Percentiles rank a stretch among this genome's conserved stretches.
Conservation (phyloP, 2,329 filamentous ascomycete genomes). For the Hortaea sp. region DNA sequence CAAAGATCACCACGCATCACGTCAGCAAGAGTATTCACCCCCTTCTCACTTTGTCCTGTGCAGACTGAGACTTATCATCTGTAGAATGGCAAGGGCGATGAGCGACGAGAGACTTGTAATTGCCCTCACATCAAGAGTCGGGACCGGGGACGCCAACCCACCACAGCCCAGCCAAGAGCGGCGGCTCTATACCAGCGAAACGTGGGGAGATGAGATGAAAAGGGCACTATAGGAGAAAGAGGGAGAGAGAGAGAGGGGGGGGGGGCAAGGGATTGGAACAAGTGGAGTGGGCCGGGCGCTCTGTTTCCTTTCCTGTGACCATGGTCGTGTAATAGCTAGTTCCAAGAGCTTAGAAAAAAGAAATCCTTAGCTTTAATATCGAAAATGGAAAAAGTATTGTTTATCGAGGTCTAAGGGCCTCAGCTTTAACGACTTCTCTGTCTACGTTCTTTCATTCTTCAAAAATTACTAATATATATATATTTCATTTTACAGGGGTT, state of each 20-base stretch:
- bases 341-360: no score
- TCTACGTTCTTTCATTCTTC: no score
- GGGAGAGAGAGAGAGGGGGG: not conserved
- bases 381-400: not conserved
- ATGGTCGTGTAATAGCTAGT: no score
- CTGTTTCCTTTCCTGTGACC: not conserved
- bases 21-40: no score
- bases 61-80: no score
- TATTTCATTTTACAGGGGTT: no score
- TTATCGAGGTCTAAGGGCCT: slow-evolving; percentile 4
- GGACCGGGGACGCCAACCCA: not conserved
- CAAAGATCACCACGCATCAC: not conserved
- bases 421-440: not conserved
- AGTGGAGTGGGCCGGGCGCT: not conserved
- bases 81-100: no score
- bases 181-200: no score
- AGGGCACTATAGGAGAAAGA: not conserved
- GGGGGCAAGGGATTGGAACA: not conserved
- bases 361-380: not conserved
- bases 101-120: not conserved
- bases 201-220: no score
- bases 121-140: not conserved
- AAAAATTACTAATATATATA: no score
- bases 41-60: no score
- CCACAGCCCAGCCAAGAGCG: no score